Evolutionary conservation across 805 yeast genomes (phyloP), one percentile per base, ranked within the genome.

Genomic region (Lipomyces mesembrius): DNA sequence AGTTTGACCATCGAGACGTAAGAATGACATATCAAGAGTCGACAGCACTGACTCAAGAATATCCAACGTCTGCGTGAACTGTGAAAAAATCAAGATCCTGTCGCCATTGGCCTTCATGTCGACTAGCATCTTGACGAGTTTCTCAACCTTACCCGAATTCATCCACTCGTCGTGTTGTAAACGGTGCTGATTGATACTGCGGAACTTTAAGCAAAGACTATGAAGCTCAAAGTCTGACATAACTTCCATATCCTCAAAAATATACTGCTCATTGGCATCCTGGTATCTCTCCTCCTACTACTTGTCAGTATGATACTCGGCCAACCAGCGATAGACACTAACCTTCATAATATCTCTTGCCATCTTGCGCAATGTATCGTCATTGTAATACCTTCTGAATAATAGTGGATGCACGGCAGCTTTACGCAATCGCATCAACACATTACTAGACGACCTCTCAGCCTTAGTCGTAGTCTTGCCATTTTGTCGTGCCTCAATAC

Each of bases 151-250:
- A 14, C 98, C 98, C 67, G 96, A 87, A 34, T 85, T 83, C 73
- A 73, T 72, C 72, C 72, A 69, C 51, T 82, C 83, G 6, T 84
- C 82, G 53, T 85, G 83, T 12, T 84, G 81, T 59, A 94, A 77
- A 61, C 79, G 79, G 77, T 78, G 88, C 57, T 80, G 76, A 11
- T 84, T 80, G 49, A 91, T 77, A 0, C 93, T 85, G 77, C 93
- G 90, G 77, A 90, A 94, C 70, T 85, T 86, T 55, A 80, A 80
- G 76, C 98, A 92, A 62, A 95, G 79, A 20, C 81, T 80, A 74
- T 92, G 88, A 61, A 95, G 81, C 79, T 95, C 99, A 76, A 85
- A 90, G 80, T 95, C 99, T 8, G 91, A 84, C 98, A 95, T 92
- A 14, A 90, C 91, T 76, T 87, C 87, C 98, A 95, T 93, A 77